These are phyloP conservation scores for Populus hybrid DNA, from an alignment of 441 rosid species.

Conservation along the genomic window DNA sequence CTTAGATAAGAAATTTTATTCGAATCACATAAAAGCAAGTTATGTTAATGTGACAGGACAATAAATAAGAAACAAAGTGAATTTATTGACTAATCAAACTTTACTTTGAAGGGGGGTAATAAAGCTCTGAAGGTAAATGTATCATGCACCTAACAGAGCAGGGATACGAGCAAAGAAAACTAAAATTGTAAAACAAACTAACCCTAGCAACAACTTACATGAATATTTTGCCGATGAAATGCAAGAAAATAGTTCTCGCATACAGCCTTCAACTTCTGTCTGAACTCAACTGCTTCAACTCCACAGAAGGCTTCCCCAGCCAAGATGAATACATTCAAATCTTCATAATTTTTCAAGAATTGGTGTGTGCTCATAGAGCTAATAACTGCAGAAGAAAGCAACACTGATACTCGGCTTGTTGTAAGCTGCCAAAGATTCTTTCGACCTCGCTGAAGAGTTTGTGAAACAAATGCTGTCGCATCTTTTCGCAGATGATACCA, in stretches of 20 bases:
- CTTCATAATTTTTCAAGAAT: conserved; percentile 92
- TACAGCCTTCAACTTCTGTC: conserved; percentile 87
- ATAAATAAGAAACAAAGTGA: not conserved
- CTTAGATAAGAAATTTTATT: not conserved
- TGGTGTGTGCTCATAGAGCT: conserved; percentile 91
- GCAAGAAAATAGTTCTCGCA: conserved; percentile 82
- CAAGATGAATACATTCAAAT: conserved; percentile 76
- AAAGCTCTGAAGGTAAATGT: not conserved
- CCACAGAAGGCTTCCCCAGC: conserved; percentile 99
- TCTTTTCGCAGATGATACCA: conserved; percentile 85
- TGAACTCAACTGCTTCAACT: conserved; percentile 85
- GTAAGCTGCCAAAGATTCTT: too few species aligned
- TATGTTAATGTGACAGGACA: not conserved
- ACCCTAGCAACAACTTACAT: conserved; percentile 50
- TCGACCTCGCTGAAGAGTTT: conserved; percentile 87
- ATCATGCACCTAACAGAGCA: not conserved
- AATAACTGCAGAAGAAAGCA: conserved; percentile 87
- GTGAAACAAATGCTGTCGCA: conserved; percentile 81
- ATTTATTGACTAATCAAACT: not conserved
- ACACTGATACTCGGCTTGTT: conserved; percentile 84
- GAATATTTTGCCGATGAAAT: conserved; percentile 87
- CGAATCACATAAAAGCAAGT: not conserved
- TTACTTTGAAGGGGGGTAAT: too few species aligned
- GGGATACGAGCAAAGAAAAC: conserved; percentile 4
- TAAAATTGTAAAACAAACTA: conserved; percentile 6